Evolutionary conservation across 805 yeast species (phyloP), one percentile per base, ranked within the genome.

Genomic region (Barnettozyma sp.): DNA sequence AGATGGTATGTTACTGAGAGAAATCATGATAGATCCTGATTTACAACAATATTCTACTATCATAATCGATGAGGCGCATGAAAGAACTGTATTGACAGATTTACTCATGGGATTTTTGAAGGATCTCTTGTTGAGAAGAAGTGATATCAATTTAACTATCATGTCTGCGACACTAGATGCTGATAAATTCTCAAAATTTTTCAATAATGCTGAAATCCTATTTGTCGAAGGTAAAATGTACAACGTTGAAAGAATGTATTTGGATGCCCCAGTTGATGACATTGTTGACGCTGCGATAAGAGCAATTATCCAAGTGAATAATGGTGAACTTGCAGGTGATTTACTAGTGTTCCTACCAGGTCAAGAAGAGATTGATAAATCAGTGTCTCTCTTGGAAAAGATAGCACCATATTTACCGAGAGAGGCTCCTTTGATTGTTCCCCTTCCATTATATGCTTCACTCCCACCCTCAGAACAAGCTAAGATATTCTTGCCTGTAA

Each of bases 91-190:
- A 2, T 62, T 88, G 33, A 87, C 97, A 0, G 98, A 92, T 63
- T 62, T 92, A 47, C 66, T 92, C 14, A 68, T 92, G 65, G 98
- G 97, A 3, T 83, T 92, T 50, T 64, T 92, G 44, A 88, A 87
- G 54, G 72, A 76, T 26, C 62, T 92, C 25, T 50, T 82, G 9
- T 36, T 49, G 1, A 66, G 70, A 30, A 65, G 80, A 36, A 60
- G 76, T 13, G 71, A 71, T 28, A 68, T 92, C 45, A 71, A 76
- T 48, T 67, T 87, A 24, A 74, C 92, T 6, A 73, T 92, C 45
- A 94, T 92, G 96, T 88, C 97, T 34, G 99, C 99, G 19, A 92
- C 99, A 0, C 67, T 92, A 39, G 94, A 92, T 58, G 97, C 97
- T 2, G 88, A 78, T 23, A 72, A 74, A 48, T 92, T 92, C 54